phyloP scores from a whole-genome alignment of 306 rosid species.

The Gleditsia sinensis region DNA sequence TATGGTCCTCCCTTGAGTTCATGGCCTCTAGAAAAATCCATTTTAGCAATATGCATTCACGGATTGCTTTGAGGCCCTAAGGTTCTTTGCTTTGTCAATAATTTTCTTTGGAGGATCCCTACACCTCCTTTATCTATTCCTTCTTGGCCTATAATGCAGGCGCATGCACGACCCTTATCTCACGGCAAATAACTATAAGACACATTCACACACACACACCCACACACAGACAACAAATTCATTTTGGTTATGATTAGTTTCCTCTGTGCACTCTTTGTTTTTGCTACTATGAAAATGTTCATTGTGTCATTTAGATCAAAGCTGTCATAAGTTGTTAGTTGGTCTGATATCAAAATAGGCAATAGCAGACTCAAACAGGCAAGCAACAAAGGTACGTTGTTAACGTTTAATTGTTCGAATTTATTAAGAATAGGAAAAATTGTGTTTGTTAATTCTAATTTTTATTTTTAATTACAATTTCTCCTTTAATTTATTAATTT shows the following conservation, averaged over 20 bases:
- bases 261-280: slow-evolving; percentile 38
- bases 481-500: too few species aligned
- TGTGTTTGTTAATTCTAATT: too few species aligned
- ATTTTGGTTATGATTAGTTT: slow-evolving; percentile 31
- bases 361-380: too few species aligned
- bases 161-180: slow-evolving; percentile 27
- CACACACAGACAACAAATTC: slow-evolving; percentile 19
- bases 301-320: slow-evolving; percentile 21
- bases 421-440: too few species aligned
- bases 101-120: slow-evolving; percentile 30
- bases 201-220: background rate
- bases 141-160: slow-evolving; percentile 29
- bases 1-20: slow-evolving; percentile 13
- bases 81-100: slow-evolving; percentile 5
- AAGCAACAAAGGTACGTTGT: too few species aligned
- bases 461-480: too few species aligned
- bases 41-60: slow-evolving; percentile 47
- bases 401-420: too few species aligned
- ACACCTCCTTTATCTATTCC: slow-evolving; percentile 17
- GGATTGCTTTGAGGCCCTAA: slow-evolving; percentile 52
- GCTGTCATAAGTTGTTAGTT: too few species aligned
- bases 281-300: slow-evolving; percentile 34
- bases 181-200: slow-evolving; percentile 8
- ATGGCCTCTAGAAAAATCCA: slow-evolving; percentile 35
- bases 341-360: too few species aligned